Base-by-base conservation (phyloP, 1,284 basidiomycete genomes). In the Leccinum insolens region DNA sequence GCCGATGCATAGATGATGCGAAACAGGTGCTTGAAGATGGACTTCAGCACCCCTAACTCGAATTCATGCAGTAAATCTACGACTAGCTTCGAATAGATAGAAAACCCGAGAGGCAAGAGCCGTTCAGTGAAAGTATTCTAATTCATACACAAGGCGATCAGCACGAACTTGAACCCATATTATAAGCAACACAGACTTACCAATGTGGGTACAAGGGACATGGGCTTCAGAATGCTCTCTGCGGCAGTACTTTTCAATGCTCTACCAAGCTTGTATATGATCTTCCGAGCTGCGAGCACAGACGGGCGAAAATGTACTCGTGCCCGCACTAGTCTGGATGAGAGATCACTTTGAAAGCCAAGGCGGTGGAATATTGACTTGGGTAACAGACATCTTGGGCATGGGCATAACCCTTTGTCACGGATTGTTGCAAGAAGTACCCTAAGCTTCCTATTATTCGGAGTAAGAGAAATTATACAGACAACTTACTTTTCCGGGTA, bases 391-490 rank as follows among this genome's bases (percentile, higher is more conserved):
- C 80, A 83, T 0, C 73, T 70, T 5, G 81, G 80, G 63, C 81
- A 83, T 2, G 78, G 79, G 59, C 75, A 80, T 2, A 65, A 7
- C 0, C 77, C 80, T 15, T 76, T 70, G 67, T 80, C 71, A 0
- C 71, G 67, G 7, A 83, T 79, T 0, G 75, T 77, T 2, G 79
- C 78, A 9, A 82, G 65, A n/a, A 81, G 69, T 8, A 79, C 28
- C 28, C 58, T 59, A n/a, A 9, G 7, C 25, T 4, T 72, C 67
- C 80, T 82, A 59, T 20, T 55, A 55, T 25, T 11, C 22, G 7
- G 22, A 25, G 52, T 3, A 57, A 25, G 52, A 25, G 20, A 57
- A 3, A 4, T 7, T 57, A 15, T 14, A 7, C 22, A 25, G 25
- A 25, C 25, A 25, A 62, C 52, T 17, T 15, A 68, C 61, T 68